Conservation (phyloP, 306 rosid genomes). For the Lathyrus oleraceus region DNA sequence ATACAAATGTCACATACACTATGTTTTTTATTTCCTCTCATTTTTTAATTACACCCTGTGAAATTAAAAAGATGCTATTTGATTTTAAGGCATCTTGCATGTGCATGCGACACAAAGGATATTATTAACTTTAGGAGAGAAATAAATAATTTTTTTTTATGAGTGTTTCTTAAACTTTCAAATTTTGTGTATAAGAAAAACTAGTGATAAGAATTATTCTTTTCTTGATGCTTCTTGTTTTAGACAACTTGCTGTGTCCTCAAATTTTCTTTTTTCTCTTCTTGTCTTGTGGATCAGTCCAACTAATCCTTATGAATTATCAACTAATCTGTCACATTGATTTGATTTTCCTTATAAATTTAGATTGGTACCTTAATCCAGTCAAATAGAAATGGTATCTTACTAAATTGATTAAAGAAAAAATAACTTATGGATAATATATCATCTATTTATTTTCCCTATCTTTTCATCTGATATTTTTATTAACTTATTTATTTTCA, state of each 20-base stretch:
- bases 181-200: background rate
- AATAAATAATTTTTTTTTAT: too few relatives aligned
- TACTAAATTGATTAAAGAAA: background rate
- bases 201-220: background rate
- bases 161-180: too few relatives aligned
- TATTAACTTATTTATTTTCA: background rate
- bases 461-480: background rate
- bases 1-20: constrained; percentile 30
- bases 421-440: background rate
- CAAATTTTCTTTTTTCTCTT: background rate
- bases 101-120: constrained; percentile 28
- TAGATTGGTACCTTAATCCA: background rate
- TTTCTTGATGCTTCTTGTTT: background rate
- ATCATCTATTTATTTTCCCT: background rate
- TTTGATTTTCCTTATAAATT: background rate
- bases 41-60: constrained; percentile 28
- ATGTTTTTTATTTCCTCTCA: constrained; percentile 18
- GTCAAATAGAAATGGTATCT: too few relatives aligned
- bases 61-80: constrained; percentile 25
- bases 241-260: background rate
- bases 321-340: background rate
- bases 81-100: constrained; percentile 34
- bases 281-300: background rate
- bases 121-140: background rate
- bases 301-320: background rate